Evolutionary conservation across 116 monocot genomes (phyloP).

Genomic region (Papilionanthe hybrid): DNA sequence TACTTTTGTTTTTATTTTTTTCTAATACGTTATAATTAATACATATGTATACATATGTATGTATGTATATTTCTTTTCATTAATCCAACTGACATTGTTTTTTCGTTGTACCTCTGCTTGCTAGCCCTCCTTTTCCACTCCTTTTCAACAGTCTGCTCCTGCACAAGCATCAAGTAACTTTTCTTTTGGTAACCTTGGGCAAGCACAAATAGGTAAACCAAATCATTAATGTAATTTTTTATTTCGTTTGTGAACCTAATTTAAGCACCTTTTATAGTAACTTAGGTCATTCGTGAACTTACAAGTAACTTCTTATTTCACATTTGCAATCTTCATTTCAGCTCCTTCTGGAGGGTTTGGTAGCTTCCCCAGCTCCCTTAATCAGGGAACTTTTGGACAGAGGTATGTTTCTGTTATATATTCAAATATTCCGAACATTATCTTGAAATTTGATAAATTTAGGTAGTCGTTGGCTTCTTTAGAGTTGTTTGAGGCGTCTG

Average conservation of each 20-base stretch:
- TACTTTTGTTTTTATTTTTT: background rate
- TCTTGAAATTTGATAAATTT: background rate
- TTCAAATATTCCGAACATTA: background rate
- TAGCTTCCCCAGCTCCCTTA: conserved; percentile 38
- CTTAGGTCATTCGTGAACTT: background rate
- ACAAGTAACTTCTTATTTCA: background rate
- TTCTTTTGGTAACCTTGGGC: conserved; percentile 67
- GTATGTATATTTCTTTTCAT: background rate
- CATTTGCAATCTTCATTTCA: conserved; percentile 13
- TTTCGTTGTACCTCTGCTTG: conserved; percentile 4
- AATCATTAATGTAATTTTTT: background rate
- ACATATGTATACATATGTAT: background rate
- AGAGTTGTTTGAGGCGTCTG: background rate
- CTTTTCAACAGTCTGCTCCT: conserved; percentile 56
- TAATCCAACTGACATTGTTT: background rate
- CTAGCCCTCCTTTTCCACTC: conserved; percentile 58
- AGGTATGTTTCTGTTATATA: conserved; percentile 41
- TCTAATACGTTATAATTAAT: no score
- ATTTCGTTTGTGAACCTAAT: background rate
- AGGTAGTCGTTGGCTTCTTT: background rate
- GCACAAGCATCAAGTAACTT: conserved; percentile 45
- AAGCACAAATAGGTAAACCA: conserved; percentile 54
- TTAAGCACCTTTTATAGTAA: background rate
- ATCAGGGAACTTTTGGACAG: conserved; percentile 55
- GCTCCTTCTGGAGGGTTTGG: conserved; percentile 64